phyloP scores from a whole-genome alignment of 1,284 basidiomycete genomes.

The Hemileia vastatrix region DNA sequence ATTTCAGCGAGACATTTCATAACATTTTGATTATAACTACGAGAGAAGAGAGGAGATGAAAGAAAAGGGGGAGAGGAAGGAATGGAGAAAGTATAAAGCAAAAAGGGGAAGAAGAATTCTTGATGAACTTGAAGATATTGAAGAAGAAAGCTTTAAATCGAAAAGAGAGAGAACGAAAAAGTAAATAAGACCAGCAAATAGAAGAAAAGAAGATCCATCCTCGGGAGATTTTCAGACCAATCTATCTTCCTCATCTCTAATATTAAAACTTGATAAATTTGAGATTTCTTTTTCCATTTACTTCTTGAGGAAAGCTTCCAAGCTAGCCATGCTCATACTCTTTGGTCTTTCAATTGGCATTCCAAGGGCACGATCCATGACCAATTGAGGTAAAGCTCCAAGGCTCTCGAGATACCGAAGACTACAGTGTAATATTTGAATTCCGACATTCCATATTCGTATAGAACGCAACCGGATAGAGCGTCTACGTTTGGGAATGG shows the following conservation, averaged over 20 bases:
- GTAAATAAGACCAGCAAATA: too few species aligned
- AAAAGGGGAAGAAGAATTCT: too few species aligned
- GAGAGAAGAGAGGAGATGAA: too few species aligned
- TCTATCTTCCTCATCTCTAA: not conserved
- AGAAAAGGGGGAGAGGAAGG: too few species aligned
- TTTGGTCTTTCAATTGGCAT: conserved; percentile 74
- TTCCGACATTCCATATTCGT: conserved; percentile 71
- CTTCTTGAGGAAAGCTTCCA: conserved; percentile 46
- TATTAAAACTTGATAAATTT: not conserved
- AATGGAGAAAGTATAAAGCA: too few species aligned
- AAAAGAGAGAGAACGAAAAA: not conserved
- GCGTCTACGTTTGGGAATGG: conserved; percentile 79
- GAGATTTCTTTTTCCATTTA: conserved; percentile 3
- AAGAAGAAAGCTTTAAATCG: too few species aligned
- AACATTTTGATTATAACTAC: too few species aligned
- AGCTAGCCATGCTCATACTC: conserved; percentile 43
- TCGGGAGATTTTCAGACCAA: not conserved
- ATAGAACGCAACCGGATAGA: conserved; percentile 86
- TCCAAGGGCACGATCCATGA: conserved; percentile 88
- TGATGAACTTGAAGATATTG: too few species aligned
- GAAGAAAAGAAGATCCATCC: not conserved
- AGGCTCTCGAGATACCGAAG: too few species aligned
- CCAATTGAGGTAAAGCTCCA: conserved; percentile 46
- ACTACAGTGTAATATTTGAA: conserved; percentile 93
- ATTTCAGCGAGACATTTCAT: too few species aligned